Percentiles rank a stretch among this genome's conserved stretches.
phyloP scores from a whole-genome alignment of 257 asterid genomes.

The Scutellaria barbata region DNA sequence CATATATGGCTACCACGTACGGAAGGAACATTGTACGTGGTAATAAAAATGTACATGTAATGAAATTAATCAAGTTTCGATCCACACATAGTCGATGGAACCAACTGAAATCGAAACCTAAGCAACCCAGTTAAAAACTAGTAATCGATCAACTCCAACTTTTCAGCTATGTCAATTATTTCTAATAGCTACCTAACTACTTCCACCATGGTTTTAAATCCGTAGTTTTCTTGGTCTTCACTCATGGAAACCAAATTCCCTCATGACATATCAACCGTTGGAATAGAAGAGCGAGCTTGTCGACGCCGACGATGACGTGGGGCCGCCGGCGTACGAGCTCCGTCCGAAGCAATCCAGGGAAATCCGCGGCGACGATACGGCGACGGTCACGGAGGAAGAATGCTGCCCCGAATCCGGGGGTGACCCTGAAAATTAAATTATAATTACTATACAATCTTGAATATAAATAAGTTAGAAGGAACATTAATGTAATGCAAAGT shows the following conservation, averaged over 20 bases:
- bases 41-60: not conserved
- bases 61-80: not conserved
- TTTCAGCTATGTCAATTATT: constrained; percentile 40
- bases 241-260: not conserved
- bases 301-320: constrained; percentile 56
- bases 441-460: not conserved
- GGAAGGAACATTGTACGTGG: constrained; percentile 6
- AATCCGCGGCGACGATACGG: constrained; percentile 79
- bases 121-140: constrained; percentile 4
- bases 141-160: not conserved
- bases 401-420: constrained; percentile 80
- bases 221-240: not conserved
- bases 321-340: constrained; percentile 46
- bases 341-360: constrained; percentile 75
- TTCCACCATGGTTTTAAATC: not conserved
- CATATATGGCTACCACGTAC: constrained; percentile 39
- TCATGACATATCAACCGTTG: constrained; percentile 39
- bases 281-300: constrained; percentile 61
- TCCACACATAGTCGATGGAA: not conserved
- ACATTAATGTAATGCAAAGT: not conserved
- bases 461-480: not conserved
- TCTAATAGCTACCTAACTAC: constrained; percentile 34
- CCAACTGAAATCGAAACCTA: constrained; percentile 7
- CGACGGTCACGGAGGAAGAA: constrained; percentile 74
- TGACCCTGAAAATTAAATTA: constrained; percentile 48